Base-by-base conservation (phyloP, 495 filamentous ascomycete genomes). In the Hypoxylon cercidicola region DNA sequence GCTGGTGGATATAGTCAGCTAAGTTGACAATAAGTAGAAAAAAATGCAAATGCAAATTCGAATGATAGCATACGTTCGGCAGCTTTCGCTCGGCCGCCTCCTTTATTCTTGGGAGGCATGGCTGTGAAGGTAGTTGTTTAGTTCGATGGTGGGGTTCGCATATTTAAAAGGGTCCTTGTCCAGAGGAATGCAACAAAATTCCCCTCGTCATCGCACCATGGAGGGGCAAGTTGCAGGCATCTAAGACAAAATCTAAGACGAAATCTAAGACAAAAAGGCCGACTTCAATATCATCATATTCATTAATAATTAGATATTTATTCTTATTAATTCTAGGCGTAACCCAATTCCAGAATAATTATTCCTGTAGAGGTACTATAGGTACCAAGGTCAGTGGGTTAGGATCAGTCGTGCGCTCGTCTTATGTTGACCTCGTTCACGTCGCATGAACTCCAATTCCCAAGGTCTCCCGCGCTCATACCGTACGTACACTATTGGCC, bases 21-120 rank as follows among this genome's bases (percentile, higher is more conserved):
- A 46, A 8, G 4, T 9, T 25, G 23, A 25, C 2, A 25, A 2
- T 25, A 25, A 25, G 2, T 57, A 58, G 23, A 3, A 16, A 1
- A 3, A 7, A 19, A 37, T 32, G 30, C 12, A 19, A 30, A 39
- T 25, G 5, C 2, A n/a, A 28, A 39, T 7, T 11, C 19, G 13
- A 48, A 54, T 55, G 15, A 56, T 48, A 15, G 48, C 67, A 48
- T 60, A 74, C 71, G 23, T 70, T 74, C 71, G 39, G 60, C 51
- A 39, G 63, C 49, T 66, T 72, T 74, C 20, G 62, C 65, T 45
- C 64, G 60, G 19, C 45, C 48, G 34, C 44, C 48, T 34, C 64
- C 71, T 68, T 74, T 74, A 53, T 64, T 72, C 66, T 74, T 74
- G 7, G 71, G 52, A 58, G 69, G 66, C 66, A 71, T 74, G 25